Base-by-base conservation (phyloP, 257 asterid species). In the Salvia rosmarinus region DNA sequence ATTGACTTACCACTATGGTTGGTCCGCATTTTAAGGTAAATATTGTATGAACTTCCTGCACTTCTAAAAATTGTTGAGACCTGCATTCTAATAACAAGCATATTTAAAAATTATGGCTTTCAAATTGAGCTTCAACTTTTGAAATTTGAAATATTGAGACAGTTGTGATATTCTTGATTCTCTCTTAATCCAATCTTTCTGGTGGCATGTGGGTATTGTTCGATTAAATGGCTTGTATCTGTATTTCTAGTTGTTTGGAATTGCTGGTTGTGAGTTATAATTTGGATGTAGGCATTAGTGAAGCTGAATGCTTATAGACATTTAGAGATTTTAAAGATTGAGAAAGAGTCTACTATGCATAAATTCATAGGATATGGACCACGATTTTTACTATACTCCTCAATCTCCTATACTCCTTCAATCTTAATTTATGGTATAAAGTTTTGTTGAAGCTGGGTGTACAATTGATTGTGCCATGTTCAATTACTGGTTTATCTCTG, bases 1-100 rank as follows among this genome's bases (percentile, higher is more conserved):
- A 84, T 91, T 73, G 97, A 88, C 66, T 78, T 94, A 73, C 99
- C 97, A 19, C 91, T 94, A 70, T 94, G 99, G 99, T 72, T 94
- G 90, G 89, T 91, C 78, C 89, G 85, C 82, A 83, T 81, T 89
- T 94, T 81, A 91, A 88, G 98, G 98, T 87, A 80, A 71, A 50
- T 70, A 32, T 67, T 66, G 6, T 52, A 30, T 73, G 34, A 68
- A 64, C 46, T 12, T 46, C 37, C 74, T 71, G 55, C 63, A 16
- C 35, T 62, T 58, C 62, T 59, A 56, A 55, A 39, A 47, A 32
- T 59, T 49, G 19, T 64, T 62, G 60, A 20, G 66, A 56, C 39
- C 23, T 60, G 77, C 65, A 42, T 55, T 57, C 42, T 14, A 23
- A n/a, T 43, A 55, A 19, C 32, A 44, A 71, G 35, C 42, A 21